phyloP scores from a whole-genome alignment of 148 eudicot species.

The Vaccinium vitisidaea region DNA sequence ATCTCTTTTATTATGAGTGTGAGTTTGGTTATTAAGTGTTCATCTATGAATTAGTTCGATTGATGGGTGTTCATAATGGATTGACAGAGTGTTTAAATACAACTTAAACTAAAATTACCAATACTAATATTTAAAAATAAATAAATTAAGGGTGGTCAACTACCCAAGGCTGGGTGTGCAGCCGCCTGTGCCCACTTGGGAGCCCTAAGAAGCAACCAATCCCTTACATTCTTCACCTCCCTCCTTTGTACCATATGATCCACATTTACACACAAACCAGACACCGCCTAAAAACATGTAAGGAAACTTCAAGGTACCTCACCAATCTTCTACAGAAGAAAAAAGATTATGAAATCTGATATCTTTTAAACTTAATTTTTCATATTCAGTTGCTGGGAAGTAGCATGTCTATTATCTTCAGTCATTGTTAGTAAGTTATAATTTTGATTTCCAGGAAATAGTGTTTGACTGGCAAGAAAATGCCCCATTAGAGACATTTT shows the following conservation, averaged over 20 bases:
- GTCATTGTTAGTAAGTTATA: neutral
- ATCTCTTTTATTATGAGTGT: too few relatives aligned
- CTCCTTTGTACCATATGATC: neutral
- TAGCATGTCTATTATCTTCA: neutral
- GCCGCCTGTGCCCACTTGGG: neutral
- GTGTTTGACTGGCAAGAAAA: neutral
- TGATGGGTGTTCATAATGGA: too few relatives aligned
- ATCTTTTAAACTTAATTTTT: neutral
- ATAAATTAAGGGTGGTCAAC: too few relatives aligned
- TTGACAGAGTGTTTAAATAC: too few relatives aligned
- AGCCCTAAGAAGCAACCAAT: neutral
- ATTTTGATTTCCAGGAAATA: neutral
- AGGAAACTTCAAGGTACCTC: neutral
- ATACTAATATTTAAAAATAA: too few relatives aligned
- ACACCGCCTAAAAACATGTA: neutral
- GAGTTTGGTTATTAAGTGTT: too few relatives aligned
- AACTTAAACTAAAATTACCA: too few relatives aligned
- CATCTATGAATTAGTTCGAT: too few relatives aligned
- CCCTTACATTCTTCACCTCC: neutral
- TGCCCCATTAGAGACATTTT: neutral
- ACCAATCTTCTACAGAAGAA: neutral
- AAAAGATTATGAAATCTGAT: neutral
- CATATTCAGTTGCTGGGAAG: neutral
- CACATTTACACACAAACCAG: constrained; percentile 2
- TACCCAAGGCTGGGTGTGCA: too few relatives aligned